A percentile compares a stretch with the other conserved stretches of the same genome.
Evolutionary conservation across 2,329 filamentous ascomycete species (phyloP).

Genomic region (Trichoderma sp.): DNA sequence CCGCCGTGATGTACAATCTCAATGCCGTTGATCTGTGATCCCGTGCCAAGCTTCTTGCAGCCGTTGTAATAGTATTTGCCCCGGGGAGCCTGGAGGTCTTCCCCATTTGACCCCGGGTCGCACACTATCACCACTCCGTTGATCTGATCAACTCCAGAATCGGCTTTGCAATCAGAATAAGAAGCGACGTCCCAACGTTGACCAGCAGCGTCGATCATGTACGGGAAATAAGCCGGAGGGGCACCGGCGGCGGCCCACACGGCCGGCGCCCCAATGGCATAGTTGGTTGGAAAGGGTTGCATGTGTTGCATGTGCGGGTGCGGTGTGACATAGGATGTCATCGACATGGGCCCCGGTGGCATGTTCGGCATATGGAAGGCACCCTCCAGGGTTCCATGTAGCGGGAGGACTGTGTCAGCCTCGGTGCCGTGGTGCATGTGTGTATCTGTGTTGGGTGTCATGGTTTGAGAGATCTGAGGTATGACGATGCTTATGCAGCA

Average conservation of each 20-base stretch:
- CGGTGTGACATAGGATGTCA: background rate
- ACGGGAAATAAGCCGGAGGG: background rate
- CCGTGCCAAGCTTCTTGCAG: conserved; percentile 7
- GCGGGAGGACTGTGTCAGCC: background rate
- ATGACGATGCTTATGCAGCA: background rate
- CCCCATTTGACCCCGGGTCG: background rate
- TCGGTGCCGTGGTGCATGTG: background rate
- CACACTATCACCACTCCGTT: conserved; percentile 13
- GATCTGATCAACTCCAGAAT: conserved; percentile 4
- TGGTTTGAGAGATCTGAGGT: background rate
- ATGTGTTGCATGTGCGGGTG: background rate
- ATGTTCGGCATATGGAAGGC: background rate
- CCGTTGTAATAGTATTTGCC: background rate
- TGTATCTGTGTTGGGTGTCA: background rate
- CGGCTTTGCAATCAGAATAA: background rate
- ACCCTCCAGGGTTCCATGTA: background rate
- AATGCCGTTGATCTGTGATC: conserved; percentile 8
- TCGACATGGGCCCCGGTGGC: background rate
- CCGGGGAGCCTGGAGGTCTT: background rate
- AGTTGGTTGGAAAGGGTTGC: background rate
- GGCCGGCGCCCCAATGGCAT: background rate
- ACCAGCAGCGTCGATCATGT: background rate
- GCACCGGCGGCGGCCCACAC: background rate
- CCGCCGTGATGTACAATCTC: conserved; percentile 9
- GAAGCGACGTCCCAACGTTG: background rate